Evolutionary conservation across 805 yeast species (phyloP), one percentile per base, ranked within the genome.

Genomic region (Kluyveromyces wickerhamii): DNA sequence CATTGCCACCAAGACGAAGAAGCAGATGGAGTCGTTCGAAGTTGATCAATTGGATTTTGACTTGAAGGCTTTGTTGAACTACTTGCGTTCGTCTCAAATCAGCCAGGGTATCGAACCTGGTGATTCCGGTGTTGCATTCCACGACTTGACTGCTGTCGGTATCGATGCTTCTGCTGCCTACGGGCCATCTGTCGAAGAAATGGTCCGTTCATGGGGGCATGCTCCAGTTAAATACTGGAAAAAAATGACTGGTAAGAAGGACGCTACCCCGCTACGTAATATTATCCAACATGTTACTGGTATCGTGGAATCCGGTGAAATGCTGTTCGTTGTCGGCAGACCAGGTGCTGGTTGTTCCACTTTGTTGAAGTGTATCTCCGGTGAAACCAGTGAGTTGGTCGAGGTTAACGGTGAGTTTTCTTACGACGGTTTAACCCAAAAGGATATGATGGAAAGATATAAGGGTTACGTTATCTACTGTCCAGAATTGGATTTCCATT

Each of bases 301-400:
- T 55, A 60, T 66, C 25, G 60, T 60, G 17, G 64, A 60, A 40
- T 58, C 69, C 12, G 79, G 77, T 43, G 72, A 69, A 45, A 67
- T 72, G 73, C 57, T 70, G 34, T 60, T 72, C 37, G 74, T 69
- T 15, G 52, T 70, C 33, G 75, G 74, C 45, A 65, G 69, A 53
- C 80, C 82, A 2, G 80, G 80, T 49, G 73, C 80, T 22, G 81
- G 82, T 41, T 74, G 79, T 48, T 73, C 81, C 3, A 69, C 79
- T 4, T 53, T 74, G 24, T 52, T 75, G 45, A 67, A 67, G 41
- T 48, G 63, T 37, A 35, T 67, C 14, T 54, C 72, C n/a, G 73
- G 72, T 49, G 70, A 69, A 46, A 66, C 62, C 9, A 47, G 52
- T 18, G 64, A 62, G 19, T 60, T 61, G 35, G 45, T 54, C 5